phyloP scores from a whole-genome alignment of 352 stramenopile genomes.

The Pythium vanterpoolii region DNA sequence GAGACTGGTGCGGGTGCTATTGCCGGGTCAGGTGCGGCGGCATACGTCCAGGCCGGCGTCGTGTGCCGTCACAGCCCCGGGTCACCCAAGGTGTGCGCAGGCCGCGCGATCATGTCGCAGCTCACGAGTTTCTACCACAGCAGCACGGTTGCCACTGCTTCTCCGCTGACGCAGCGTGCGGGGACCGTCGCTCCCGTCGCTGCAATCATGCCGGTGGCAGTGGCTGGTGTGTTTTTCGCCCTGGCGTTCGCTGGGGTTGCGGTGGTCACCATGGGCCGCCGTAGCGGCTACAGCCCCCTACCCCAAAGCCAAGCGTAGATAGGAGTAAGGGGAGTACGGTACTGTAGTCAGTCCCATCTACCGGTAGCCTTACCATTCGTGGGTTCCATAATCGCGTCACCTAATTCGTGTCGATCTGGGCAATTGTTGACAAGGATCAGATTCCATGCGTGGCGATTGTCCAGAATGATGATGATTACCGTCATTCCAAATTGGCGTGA shows the following conservation, averaged over 20 bases:
- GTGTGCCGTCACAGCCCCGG: neutral
- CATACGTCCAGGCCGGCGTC: constrained; percentile 14
- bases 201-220: neutral
- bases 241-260: neutral
- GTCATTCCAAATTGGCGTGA: neutral
- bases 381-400: too few relatives aligned
- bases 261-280: constrained; percentile 5
- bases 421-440: too few relatives aligned
- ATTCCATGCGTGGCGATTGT: neutral
- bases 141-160: neutral
- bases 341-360: neutral
- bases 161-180: neutral
- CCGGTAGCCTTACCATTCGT: neutral
- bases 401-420: too few relatives aligned
- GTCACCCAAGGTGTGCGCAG: neutral
- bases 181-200: neutral
- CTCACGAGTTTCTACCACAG: constrained; percentile 13
- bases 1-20: neutral
- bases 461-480: neutral
- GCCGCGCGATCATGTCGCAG: constrained; percentile 10
- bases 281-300: constrained; percentile 10
- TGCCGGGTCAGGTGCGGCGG: neutral
- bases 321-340: neutral
- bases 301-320: neutral
- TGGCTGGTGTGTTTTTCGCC: neutral